phyloP scores from a whole-genome alignment of 768 basidiomycete species.

The Lanmaoa rubissima region DNA sequence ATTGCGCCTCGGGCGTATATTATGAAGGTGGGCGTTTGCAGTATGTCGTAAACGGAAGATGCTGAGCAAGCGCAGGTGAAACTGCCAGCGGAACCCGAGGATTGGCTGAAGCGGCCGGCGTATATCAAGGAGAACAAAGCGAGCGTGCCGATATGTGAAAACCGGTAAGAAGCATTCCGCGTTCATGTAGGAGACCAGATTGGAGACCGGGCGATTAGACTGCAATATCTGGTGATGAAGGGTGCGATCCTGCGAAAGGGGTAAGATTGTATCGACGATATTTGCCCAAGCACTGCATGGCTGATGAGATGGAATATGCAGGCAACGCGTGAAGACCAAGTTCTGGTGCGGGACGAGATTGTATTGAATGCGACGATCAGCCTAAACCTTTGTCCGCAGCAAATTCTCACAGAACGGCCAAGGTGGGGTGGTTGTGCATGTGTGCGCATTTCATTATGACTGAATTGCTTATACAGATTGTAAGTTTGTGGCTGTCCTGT shows the following conservation, averaged over 20 bases:
- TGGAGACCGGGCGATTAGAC: conserved; percentile 41
- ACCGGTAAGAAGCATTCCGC: conserved; percentile 48
- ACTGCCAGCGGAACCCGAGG: conserved; percentile 82
- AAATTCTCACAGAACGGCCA: conserved; percentile 65
- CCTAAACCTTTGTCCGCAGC: conserved; percentile 37
- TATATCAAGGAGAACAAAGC: conserved; percentile 80
- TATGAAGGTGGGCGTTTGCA: conserved; percentile 60
- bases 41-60: not conserved
- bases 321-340: conserved; percentile 79
- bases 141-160: conserved; percentile 78
- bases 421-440: conserved; percentile 34
- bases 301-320: conserved; percentile 29
- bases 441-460: not conserved
- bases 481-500: conserved; percentile 78
- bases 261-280: conserved; percentile 40
- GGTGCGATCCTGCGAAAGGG: conserved; percentile 85
- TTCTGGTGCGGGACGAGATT: conserved; percentile 60
- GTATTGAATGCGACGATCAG: conserved; percentile 2
- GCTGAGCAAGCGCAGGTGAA: conserved; percentile 56
- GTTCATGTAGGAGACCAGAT: conserved; percentile 6
- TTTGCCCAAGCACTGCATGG: conserved; percentile 16
- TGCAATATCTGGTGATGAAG: conserved; percentile 86
- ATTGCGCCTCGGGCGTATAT: conserved; percentile 83
- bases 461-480: conserved; percentile 51
- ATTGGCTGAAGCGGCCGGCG: conserved; percentile 80